Evolutionary conservation across 208 protist species (phyloP).

Genomic region (Acanthamoeba rhysodes): DNA sequence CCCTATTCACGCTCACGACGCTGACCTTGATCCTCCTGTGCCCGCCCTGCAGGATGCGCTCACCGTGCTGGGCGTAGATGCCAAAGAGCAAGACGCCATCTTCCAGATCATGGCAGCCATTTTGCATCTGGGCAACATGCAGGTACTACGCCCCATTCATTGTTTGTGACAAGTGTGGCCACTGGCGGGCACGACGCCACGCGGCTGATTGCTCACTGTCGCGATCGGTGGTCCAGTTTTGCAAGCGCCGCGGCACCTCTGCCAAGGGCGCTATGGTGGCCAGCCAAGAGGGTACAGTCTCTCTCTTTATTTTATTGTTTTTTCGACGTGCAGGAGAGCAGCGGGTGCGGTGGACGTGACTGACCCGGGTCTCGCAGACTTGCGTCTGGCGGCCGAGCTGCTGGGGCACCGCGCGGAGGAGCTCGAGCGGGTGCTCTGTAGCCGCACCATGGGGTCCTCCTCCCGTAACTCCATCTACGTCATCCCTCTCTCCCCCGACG

Average conservation of each 20-base stretch:
- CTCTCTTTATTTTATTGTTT: too few species aligned
- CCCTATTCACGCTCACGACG: too few species aligned
- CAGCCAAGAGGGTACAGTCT: too few species aligned
- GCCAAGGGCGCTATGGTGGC: too few species aligned
- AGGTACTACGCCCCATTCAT: conserved; percentile 75
- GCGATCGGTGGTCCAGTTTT: too few species aligned
- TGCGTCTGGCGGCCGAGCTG: neutral
- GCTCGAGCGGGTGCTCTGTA: neutral
- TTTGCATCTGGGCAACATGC: conserved; percentile 72
- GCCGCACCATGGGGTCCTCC: neutral
- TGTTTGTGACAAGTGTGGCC: too few species aligned
- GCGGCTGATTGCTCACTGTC: too few species aligned
- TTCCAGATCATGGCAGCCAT: conserved; percentile 67
- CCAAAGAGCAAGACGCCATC: conserved; percentile 81
- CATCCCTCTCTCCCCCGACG: neutral
- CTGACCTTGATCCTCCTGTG: neutral
- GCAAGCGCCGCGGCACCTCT: too few species aligned
- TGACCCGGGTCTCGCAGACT: conserved; percentile 12
- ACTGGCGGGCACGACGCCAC: too few species aligned
- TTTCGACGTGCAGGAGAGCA: too few species aligned
- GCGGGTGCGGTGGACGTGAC: conserved; percentile 78
- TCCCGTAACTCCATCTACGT: neutral
- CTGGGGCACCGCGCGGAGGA: neutral
- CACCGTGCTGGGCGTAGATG: conserved; percentile 85
- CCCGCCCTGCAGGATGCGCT: conserved; percentile 88